phyloP scores from a whole-genome alignment of 2,329 filamentous ascomycete species.

The Talaromyces sp. region DNA sequence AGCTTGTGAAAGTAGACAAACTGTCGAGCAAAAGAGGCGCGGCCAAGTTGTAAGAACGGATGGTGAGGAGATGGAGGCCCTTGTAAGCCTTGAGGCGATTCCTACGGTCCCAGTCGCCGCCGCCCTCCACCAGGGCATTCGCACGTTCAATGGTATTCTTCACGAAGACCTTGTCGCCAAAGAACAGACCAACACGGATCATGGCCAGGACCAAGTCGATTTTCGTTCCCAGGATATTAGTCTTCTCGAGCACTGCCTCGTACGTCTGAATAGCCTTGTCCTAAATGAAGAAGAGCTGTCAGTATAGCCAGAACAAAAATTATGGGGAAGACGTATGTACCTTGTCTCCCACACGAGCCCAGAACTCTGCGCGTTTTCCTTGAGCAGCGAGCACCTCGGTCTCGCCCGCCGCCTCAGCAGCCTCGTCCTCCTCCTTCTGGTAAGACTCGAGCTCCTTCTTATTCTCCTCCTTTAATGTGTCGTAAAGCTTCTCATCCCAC shows the following conservation, averaged over 20 bases:
- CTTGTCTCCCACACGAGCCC: conserved; percentile 94
- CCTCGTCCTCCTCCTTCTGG: conserved; percentile 87
- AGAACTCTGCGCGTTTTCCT: conserved; percentile 94
- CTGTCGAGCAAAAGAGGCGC: conserved; percentile 94
- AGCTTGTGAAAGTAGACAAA: conserved; percentile 95
- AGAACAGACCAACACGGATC: conserved; percentile 93
- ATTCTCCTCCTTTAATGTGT: conserved; percentile 69
- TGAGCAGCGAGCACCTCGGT: conserved; percentile 89
- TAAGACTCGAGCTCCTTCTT: conserved; percentile 69
- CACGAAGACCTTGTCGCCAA: conserved; percentile 83
- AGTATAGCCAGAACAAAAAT: not conserved
- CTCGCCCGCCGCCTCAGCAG: conserved; percentile 91
- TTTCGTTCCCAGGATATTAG: conserved; percentile 91
- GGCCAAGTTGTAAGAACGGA: conserved; percentile 82
- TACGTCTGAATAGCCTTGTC: conserved; percentile 91
- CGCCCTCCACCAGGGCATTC: conserved; percentile 83
- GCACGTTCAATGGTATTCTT: conserved; percentile 93
- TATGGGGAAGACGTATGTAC: conserved; percentile 42
- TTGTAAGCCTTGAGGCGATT: conserved; percentile 99
- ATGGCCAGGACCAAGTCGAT: conserved; percentile 96
- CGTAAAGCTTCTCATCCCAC: conserved; percentile 89
- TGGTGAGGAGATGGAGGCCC: conserved; percentile 85
- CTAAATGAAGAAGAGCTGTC: conserved; percentile 40
- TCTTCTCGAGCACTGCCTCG: conserved; percentile 93
- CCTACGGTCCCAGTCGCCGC: conserved; percentile 96